A percentile compares a stretch with the other conserved stretches of the same genome.
phyloP scores from a whole-genome alignment of 2,329 filamentous ascomycete species.

The Hymenoscyphus albidus region DNA sequence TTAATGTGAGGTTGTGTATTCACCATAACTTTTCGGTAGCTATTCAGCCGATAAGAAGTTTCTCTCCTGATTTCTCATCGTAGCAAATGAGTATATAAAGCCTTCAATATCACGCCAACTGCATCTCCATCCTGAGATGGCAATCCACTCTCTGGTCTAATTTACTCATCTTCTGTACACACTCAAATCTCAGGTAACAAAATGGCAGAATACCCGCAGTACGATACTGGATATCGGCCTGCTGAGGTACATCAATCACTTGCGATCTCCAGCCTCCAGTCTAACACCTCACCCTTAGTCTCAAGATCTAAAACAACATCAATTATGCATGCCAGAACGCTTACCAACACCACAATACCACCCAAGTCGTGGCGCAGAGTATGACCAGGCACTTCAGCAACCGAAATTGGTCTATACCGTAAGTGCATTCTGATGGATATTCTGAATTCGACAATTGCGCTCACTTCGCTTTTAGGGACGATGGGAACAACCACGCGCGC shows the following conservation, averaged over 20 bases:
- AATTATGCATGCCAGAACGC: neutral
- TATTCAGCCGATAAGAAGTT: too few species aligned
- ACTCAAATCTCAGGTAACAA: too few species aligned
- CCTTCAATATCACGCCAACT: too few species aligned
- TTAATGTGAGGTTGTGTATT: too few species aligned
- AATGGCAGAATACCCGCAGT: too few species aligned
- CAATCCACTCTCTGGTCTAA: too few species aligned
- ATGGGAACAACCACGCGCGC: neutral
- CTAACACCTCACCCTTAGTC: neutral
- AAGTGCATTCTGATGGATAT: neutral
- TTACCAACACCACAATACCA: neutral
- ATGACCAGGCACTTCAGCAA: neutral
- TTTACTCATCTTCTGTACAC: too few species aligned
- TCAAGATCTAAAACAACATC: neutral
- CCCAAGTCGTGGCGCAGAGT: neutral
- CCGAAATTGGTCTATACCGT: neutral
- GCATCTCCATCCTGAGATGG: too few species aligned
- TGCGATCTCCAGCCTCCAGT: neutral
- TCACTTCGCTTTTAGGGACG: neutral
- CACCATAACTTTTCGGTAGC: too few species aligned
- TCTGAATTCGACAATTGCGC: neutral
- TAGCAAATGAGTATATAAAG: too few species aligned
- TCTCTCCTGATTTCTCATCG: too few species aligned
- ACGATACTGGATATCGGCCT: neutral
- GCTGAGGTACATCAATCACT: neutral